Evolutionary conservation across 2,329 filamentous ascomycete species (phyloP).

Genomic region (Aspergillus novofumigatus): DNA sequence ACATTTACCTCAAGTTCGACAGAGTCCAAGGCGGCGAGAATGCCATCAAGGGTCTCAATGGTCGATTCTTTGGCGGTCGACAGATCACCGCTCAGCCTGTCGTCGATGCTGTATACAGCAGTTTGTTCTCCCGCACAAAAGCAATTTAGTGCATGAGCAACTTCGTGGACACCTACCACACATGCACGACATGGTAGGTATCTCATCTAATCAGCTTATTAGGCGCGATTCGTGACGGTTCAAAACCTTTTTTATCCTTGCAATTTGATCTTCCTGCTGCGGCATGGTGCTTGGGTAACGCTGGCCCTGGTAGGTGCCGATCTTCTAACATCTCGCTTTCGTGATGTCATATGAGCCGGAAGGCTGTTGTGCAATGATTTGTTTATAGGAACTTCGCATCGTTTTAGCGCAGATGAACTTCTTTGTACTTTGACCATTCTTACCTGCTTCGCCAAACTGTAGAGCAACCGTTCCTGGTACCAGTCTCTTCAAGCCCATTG

Average conservation of each 20-base stretch:
- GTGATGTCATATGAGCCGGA: conserved; percentile 17
- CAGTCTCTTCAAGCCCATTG: neutral
- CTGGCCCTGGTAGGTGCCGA: conserved; percentile 37
- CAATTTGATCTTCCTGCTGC: conserved; percentile 15
- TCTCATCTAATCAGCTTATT: conserved; percentile 23
- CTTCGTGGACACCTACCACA: conserved; percentile 20
- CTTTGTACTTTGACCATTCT: neutral
- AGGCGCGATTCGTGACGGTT: conserved; percentile 22
- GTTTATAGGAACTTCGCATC: conserved; percentile 24
- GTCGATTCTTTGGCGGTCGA: conserved; percentile 87
- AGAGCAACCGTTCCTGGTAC: neutral
- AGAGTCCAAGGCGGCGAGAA: conserved; percentile 93
- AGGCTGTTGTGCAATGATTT: conserved; percentile 24
- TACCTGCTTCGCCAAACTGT: too few relatives aligned
- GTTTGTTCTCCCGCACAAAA: conserved; percentile 82
- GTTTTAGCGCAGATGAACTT: conserved; percentile 14
- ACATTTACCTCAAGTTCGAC: conserved; percentile 98
- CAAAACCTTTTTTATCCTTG: conserved; percentile 11
- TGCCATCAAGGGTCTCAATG: conserved; percentile 95
- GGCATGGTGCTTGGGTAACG: conserved; percentile 26
- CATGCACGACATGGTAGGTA: conserved; percentile 24
- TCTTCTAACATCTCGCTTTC: conserved; percentile 20
- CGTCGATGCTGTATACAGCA: conserved; percentile 98
- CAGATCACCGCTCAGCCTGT: conserved; percentile 94
- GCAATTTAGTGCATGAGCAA: conserved; percentile 55